Base-by-base conservation (phyloP, 2,329 filamentous ascomycete genomes). In the Fusarium luffae region DNA sequence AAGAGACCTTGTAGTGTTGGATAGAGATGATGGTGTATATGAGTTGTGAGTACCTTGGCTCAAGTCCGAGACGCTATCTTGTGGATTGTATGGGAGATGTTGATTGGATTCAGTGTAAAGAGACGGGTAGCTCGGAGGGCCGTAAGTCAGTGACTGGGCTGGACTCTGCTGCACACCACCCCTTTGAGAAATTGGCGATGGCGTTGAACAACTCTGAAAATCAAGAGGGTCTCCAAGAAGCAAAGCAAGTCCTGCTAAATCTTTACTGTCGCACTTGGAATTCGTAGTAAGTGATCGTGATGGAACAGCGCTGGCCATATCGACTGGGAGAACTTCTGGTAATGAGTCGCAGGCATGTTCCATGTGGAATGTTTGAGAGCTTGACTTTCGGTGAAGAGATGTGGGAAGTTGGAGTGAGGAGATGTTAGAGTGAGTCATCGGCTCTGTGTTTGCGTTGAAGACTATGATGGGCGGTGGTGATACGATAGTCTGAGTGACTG, bases 311-410 rank as follows among this genome's bases (percentile, higher is more conserved):
- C 21, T 42, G 47, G 14, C 14, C 60, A 69, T 69, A 7, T 60
- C 40, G 16, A 66, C 48, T 27, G 59, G 60, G 16, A 66, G 49
- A 23, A 66, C 47, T 50, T 69, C 66, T 25, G 66, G 66, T 4
- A 65, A 48, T 9, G 60, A 61, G 13, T 47, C 54, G 7, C 18
- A 18, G 4, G 48, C 16, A 18, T 59, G 44, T 25, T 65, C 40
- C 9, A 54, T 25, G 14, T 44, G 43, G 8, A 59, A 27, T 8
- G 47, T 48, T 16, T 66, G 54, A 16, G 63, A 64, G 30, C 47
- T 64, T 1, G 44, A 25, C 9, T 40, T 40, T n/a, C 16, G 23
- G 6, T 32, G 14, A 11, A 62, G 21, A 40, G 47, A 28, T 27
- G 44, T 7, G 1, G 46, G 34, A n/a, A 21, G 10, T 19, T 18